Base-by-base conservation (phyloP, 202 grass and related monocot genomes). In the Brachypodium distachyon region DNA sequence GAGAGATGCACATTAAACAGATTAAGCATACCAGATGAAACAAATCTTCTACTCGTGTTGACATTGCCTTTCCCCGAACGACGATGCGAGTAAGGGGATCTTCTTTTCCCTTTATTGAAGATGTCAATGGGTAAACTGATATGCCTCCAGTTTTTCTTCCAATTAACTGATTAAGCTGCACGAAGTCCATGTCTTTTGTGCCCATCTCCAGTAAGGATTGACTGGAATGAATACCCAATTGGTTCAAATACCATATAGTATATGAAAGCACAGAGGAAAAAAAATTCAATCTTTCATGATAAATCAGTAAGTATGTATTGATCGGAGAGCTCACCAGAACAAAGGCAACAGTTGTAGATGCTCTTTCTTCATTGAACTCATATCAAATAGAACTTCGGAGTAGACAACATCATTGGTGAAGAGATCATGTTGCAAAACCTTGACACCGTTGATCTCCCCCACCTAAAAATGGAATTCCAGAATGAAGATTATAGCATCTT, bases 101-200 rank as follows among this genome's bases (percentile, higher is more conserved):
- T 55, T 77, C 80, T 67, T 76, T 92, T 32, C 96, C 91, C 73
- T 83, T 88, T 65, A 95, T 76, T 3, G 96, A 92, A 48, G 96
- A 98, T 64, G 89, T 92, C 49, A 94, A 95, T n/a, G 96, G 96
- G 83, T 98, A 98, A 88, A 98, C 91, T 78, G 95, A 98, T 76
- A 98, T 98, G 67, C 95, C 95, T 50, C 95, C 96, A 19, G 96
- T 95, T 84, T 98, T 98, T 83, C 96, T 95, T 41, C 96, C 96
- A 75, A 98, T 92, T 73, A 98, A 84, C 66, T 99, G 96, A 86
- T 99, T 99, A 81, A 99, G 87, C 81, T 92, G 89, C 73, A 99
- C 96, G 23, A 99, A 99, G 84, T 95, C 96, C 96, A 99, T 99
- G 82, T 99, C 91, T 99, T 99, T 95, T 65, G 91, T 99, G 47